A percentile compares a stretch with the other conserved stretches of the same genome.
Evolutionary conservation across 2,329 filamentous ascomycete genomes (phyloP).

Genomic region (Fusarium staphyleae): DNA sequence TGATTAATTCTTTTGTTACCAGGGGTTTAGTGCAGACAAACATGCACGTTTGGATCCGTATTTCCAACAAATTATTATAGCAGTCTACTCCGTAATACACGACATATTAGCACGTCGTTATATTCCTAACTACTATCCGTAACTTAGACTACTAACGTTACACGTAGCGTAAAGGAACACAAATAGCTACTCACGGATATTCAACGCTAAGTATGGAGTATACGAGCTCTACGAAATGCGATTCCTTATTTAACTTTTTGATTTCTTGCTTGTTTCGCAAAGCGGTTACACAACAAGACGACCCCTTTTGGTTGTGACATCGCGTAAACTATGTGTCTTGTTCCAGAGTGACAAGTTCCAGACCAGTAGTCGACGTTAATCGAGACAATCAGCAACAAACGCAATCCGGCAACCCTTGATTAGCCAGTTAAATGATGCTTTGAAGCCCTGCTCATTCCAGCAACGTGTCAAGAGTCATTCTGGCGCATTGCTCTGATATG

Average conservation of each 20-base stretch:
- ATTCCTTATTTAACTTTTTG: constrained; percentile 15
- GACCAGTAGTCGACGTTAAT: background rate
- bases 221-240: background rate
- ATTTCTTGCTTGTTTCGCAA: background rate
- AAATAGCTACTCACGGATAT: constrained; percentile 6
- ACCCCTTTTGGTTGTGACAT: background rate
- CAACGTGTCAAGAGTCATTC: background rate
- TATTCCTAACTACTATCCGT: too few relatives aligned
- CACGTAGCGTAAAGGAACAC: too few relatives aligned
- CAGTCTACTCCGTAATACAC: too few relatives aligned
- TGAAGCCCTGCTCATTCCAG: background rate
- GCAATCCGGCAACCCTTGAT: background rate
- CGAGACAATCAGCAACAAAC: background rate
- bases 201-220: too few relatives aligned
- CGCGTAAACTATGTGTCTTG: background rate
- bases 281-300: background rate
- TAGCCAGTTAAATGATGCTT: background rate
- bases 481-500: too few relatives aligned
- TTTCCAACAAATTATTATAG: too few relatives aligned
- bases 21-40: constrained; percentile 7
- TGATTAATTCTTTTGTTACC: too few relatives aligned
- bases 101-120: too few relatives aligned
- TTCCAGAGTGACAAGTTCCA: background rate
- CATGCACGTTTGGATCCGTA: too few relatives aligned
- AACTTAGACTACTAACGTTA: too few relatives aligned